Evolutionary conservation across 2,329 filamentous ascomycete species (phyloP), one percentile per base, ranked within the genome.

Genomic region (Botrytis tulipae): DNA sequence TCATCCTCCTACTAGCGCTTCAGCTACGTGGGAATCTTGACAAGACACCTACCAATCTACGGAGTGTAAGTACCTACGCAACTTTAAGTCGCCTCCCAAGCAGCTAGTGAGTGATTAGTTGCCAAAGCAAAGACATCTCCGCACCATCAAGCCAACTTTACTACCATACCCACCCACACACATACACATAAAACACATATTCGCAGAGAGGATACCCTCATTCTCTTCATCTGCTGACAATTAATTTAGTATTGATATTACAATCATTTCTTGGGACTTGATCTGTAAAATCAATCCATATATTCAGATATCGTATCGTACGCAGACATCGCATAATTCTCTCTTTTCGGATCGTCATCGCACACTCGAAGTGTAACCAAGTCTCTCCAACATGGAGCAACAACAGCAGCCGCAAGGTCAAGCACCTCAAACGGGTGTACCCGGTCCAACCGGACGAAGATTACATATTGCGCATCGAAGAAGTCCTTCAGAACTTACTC

Each of bases 381-480:
- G 25, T 65, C 77, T 79, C 82, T 82, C 82, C 84, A 82, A 81
- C 82, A 85, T 80, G 79, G 79, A 81, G 76, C 77, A 84, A 83
- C 83, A 85, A 82, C 59, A 71, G 22, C 72, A 71, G 42, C 67
- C 65, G 16, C 72, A 71, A 54, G 29, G 32, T 32, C 71, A 61
- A 68, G 29, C 62, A 77, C 80, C 84, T 75, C 82, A 85, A 79
- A 86, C 86, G 81, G 88, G 88, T 80, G 87, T 90, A 75, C 86
- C 86, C 82, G 94, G 94, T 79, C 93, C 93, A 80, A 85, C 91
- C 82, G 94, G 94, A 82, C 94, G 95, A 82, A 92, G 95, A 83
- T 90, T 98, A 83, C 95, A 98, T 86, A 98, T 98, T 85, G 95
- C 95, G 81, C 95, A 98, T 87, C 92, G 95, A 82, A 92, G 95